Evolutionary conservation across 2,329 filamentous ascomycete species (phyloP).

Genomic region (Fusarium sp.): DNA sequence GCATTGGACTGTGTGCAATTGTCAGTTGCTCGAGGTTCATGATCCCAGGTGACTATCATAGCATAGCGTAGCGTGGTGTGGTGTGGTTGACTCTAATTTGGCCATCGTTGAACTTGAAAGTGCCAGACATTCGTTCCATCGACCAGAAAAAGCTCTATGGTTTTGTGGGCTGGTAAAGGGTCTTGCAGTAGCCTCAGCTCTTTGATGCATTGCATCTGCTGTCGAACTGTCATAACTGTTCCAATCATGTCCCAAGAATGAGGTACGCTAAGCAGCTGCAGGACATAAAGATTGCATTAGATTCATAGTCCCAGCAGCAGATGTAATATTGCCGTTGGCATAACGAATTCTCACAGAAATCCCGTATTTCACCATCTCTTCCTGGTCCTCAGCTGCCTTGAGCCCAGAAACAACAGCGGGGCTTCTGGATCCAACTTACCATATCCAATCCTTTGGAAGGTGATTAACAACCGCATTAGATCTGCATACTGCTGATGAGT

Average conservation of each 20-base stretch:
- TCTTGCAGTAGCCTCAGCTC: neutral
- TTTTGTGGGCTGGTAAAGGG: slow-evolving; percentile 5
- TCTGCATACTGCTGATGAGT: slow-evolving; percentile 17
- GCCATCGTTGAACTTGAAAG: neutral
- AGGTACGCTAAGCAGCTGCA: slow-evolving; percentile 32
- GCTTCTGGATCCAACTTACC: slow-evolving; percentile 11
- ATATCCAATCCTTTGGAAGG: slow-evolving; percentile 6
- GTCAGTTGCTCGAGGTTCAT: neutral
- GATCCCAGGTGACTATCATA: slow-evolving; percentile 1
- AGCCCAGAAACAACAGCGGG: slow-evolving; percentile 10
- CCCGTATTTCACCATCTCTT: slow-evolving; percentile 3
- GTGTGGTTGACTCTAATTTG: neutral
- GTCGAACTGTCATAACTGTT: neutral
- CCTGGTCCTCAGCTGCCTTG: slow-evolving; percentile 9
- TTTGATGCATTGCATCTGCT: slow-evolving; percentile 2
- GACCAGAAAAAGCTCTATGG: slow-evolving; percentile 8
- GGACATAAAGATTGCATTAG: slow-evolving; percentile 42
- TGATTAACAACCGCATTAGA: slow-evolving; percentile 22
- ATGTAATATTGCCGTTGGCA: slow-evolving; percentile 16
- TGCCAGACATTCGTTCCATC: neutral
- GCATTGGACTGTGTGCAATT: neutral
- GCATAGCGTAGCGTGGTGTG: neutral
- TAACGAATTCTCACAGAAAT: neutral
- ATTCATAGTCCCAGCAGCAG: slow-evolving; percentile 2
- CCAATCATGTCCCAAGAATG: slow-evolving; percentile 1